Percentiles rank a stretch among this genome's conserved stretches.
Evolutionary conservation across 768 basidiomycete species (phyloP).

Genomic region (Termitomyces sp.): DNA sequence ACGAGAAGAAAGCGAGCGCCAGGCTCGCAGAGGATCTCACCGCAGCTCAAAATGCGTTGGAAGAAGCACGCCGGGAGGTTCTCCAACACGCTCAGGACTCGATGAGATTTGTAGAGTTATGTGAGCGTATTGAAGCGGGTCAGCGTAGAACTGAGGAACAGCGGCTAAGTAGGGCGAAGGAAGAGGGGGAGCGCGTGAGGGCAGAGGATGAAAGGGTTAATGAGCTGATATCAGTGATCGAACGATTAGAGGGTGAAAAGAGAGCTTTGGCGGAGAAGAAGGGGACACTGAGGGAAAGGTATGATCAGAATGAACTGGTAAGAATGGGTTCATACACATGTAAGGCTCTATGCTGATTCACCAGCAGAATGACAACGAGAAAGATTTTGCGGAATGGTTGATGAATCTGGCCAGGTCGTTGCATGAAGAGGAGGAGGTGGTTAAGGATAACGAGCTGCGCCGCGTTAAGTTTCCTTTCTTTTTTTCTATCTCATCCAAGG

Average conservation of each 20-base stretch:
- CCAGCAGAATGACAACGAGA: constrained; percentile 47
- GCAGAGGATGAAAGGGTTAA: constrained; percentile 14
- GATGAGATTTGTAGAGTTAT: constrained; percentile 15
- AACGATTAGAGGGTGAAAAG: constrained; percentile 22
- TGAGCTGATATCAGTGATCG: constrained; percentile 16
- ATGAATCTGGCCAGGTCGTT: constrained; percentile 41
- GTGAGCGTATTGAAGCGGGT: constrained; percentile 11
- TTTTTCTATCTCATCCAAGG: background rate
- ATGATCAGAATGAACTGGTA: constrained; percentile 47
- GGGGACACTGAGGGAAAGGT: constrained; percentile 34
- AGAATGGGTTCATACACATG: background rate
- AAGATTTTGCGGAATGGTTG: constrained; percentile 43
- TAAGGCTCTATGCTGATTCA: background rate
- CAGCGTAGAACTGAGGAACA: constrained; percentile 12
- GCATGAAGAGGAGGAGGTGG: constrained; percentile 51
- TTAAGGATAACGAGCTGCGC: constrained; percentile 55
- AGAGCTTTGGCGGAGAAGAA: constrained; percentile 22
- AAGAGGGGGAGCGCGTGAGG: constrained; percentile 13
- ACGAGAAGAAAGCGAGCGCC: constrained; percentile 25
- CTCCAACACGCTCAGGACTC: constrained; percentile 19
- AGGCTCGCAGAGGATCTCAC: constrained; percentile 36
- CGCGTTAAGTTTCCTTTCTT: constrained; percentile 31
- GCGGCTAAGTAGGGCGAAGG: constrained; percentile 11
- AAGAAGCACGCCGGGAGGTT: constrained; percentile 28
- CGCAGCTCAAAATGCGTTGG: constrained; percentile 21